phyloP scores from a whole-genome alignment of 2,329 filamentous ascomycete genomes.

The Daldinia sp. region DNA sequence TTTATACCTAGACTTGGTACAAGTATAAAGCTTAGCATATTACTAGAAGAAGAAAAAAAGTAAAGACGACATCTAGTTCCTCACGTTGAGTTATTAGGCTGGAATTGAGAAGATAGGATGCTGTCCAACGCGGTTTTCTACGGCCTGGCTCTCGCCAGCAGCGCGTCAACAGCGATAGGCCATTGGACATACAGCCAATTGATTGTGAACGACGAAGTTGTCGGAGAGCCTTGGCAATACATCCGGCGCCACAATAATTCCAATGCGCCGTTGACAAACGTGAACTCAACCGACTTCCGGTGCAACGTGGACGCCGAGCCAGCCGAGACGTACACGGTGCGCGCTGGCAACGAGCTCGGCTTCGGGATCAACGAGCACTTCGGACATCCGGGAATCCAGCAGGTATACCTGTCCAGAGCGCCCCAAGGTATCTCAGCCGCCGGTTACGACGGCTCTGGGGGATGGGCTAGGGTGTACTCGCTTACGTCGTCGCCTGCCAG shows the following conservation, averaged over 20 bases:
- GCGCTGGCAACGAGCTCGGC: conserved; percentile 31
- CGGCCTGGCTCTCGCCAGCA: neutral
- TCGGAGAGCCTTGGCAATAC: conserved; percentile 36
- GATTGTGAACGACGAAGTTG: conserved; percentile 33
- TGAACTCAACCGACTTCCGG: conserved; percentile 36
- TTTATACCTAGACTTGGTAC: neutral
- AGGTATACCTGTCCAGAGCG: conserved; percentile 30
- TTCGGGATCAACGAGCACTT: conserved; percentile 36
- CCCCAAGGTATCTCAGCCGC: neutral
- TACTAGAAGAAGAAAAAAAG: neutral
- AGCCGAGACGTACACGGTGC: conserved; percentile 22
- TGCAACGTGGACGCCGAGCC: conserved; percentile 32
- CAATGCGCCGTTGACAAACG: conserved; percentile 33
- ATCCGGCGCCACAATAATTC: conserved; percentile 31
- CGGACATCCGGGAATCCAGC: conserved; percentile 38
- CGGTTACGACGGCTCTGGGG: neutral
- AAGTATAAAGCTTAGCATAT: neutral
- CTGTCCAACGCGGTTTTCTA: neutral
- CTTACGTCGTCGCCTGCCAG: neutral
- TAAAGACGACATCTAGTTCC: neutral
- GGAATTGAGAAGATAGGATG: neutral
- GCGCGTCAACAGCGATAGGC: neutral
- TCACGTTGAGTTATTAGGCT: neutral
- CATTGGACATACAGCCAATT: conserved; percentile 38
- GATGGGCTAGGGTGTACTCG: neutral